phyloP scores from a whole-genome alignment of 1,284 basidiomycete species.

The Porogramme epimiltina region DNA sequence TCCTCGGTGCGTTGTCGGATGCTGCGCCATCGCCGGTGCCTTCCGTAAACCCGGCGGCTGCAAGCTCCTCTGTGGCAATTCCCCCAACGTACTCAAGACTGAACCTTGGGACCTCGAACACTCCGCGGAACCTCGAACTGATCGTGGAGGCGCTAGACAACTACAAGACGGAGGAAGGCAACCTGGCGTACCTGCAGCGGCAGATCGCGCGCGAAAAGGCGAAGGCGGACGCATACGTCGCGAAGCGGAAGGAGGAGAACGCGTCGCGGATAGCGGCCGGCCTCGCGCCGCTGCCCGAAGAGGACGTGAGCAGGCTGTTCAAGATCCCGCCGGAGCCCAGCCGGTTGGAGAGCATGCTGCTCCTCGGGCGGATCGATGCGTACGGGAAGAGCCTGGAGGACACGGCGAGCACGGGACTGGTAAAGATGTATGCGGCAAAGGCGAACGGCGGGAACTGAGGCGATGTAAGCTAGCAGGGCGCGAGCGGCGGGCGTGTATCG shows the following conservation, averaged over 20 bases:
- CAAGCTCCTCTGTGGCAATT: constrained; percentile 41
- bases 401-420: constrained; percentile 68
- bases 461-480: constrained; percentile 6
- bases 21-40: constrained; percentile 36
- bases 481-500: not conserved
- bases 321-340: constrained; percentile 90
- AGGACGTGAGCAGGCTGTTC: constrained; percentile 82
- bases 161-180: constrained; percentile 90
- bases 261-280: constrained; percentile 82
- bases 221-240: constrained; percentile 79
- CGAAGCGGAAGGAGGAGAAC: constrained; percentile 92
- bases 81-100: constrained; percentile 60
- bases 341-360: constrained; percentile 85
- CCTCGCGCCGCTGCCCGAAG: constrained; percentile 83
- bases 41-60: constrained; percentile 40
- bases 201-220: constrained; percentile 91
- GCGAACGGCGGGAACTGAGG: constrained; percentile 32
- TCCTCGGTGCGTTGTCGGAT: constrained; percentile 71
- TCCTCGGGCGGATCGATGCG: constrained; percentile 87
- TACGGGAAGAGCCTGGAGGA: constrained; percentile 78
- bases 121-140: constrained; percentile 75
- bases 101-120: constrained; percentile 60
- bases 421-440: constrained; percentile 77
- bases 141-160: constrained; percentile 85
- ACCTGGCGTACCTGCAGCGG: constrained; percentile 89